Base-by-base conservation (phyloP, 129 eudicot genomes). In the Gnaphalium uliginosum region DNA sequence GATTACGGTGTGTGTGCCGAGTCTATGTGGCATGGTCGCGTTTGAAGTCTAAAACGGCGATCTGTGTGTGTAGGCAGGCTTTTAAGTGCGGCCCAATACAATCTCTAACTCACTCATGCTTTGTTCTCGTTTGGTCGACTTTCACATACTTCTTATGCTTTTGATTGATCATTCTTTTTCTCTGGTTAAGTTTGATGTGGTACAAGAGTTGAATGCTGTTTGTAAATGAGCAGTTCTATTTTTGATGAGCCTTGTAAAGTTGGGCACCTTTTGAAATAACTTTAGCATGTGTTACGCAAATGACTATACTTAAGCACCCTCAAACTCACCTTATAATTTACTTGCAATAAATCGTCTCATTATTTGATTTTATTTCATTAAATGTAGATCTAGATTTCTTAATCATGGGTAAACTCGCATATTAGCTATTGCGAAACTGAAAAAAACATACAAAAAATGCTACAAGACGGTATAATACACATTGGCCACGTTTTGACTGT, bases 1-100 rank as follows among this genome's bases (percentile, higher is more conserved):
- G 71, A 68, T 41, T 32, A 13, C 25, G 82, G 83, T 70, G 89
- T 72, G 51, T 71, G 71, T 63, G 4, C 72, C 1, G 88, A 75
- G 15, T 84, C 86, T 60, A 76, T 93, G 83, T 93, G 95, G 96
- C 90, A 89, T 79, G 92, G 88, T 15, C 85, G 90, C 30, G 90
- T 90, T 80, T 93, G 78, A 72, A 29, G 48, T 26, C 1, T 25
- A 14, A 8, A 72, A 53, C 25, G 15, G 10, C n/a, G 2, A 25
- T 25, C 5, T 25, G 11, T 71, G 32, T 35, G 17, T 18, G 74
- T 7, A 7, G 10, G 23, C 51, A 19, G 69, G 69, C 24, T 64
- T 63, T 72, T 60, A 77, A 72, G 54, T 79, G 24, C 23, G 50
- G 23, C 73, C 60, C 35, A 64, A 72, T 79, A 56, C 83, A 65